Percentiles rank a stretch among this genome's conserved stretches.
Evolutionary conservation across 2,329 filamentous ascomycete species (phyloP).

Genomic region (Exserohilum rostratum): DNA sequence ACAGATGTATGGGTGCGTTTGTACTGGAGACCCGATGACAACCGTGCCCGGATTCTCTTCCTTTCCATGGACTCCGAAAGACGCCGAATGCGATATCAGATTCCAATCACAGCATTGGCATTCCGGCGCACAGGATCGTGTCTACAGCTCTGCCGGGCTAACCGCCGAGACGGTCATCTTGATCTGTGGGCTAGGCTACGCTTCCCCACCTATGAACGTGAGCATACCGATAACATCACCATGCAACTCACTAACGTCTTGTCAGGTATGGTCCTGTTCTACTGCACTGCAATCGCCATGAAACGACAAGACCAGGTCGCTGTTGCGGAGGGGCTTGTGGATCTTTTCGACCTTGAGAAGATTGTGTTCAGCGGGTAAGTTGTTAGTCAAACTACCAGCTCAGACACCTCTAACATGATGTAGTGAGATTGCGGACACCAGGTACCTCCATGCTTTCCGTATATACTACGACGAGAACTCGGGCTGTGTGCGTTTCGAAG

Average conservation of each 20-base stretch:
- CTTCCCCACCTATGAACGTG: conserved; percentile 62
- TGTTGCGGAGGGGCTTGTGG: conserved; percentile 51
- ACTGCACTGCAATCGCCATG: conserved; percentile 62
- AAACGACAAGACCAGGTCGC: conserved; percentile 60
- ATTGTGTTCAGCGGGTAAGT: conserved; percentile 58
- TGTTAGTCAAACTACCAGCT: background rate
- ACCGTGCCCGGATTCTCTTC: conserved; percentile 61
- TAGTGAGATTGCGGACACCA: conserved; percentile 59
- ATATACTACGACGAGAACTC: conserved; percentile 60
- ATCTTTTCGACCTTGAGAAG: conserved; percentile 56
- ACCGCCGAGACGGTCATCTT: conserved; percentile 50
- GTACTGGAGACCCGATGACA: conserved; percentile 59
- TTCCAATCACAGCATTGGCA: conserved; percentile 57
- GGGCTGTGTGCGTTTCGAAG: conserved; percentile 61
- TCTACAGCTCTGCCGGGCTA: conserved; percentile 50
- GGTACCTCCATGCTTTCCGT: conserved; percentile 60
- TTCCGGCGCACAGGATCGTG: conserved; percentile 50
- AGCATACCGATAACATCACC: conserved; percentile 7
- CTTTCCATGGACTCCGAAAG: conserved; percentile 51
- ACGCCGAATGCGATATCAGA: conserved; percentile 54
- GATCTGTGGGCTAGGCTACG: conserved; percentile 61
- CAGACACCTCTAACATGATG: conserved; percentile 15
- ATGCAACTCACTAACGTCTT: conserved; percentile 2
- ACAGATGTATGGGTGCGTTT: conserved; percentile 55
- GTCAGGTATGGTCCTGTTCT: conserved; percentile 63